A percentile compares a stretch with the other conserved stretches of the same genome.
Conservation (phyloP, 768 basidiomycete species). For the Xerocomellus dryophilus region DNA sequence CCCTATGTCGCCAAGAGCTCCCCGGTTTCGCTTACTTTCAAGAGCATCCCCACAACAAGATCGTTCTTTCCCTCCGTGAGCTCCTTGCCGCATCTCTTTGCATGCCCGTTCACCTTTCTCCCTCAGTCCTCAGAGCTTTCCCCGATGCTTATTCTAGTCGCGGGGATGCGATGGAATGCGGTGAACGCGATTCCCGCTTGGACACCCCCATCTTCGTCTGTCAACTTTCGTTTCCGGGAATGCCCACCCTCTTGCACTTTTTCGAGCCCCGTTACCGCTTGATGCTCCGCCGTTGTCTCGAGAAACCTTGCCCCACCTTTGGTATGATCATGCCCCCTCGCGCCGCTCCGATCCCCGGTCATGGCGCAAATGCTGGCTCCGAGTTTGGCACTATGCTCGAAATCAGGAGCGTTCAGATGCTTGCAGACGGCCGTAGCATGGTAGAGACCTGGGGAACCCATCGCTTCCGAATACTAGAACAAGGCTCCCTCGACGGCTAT, state of each 20-base stretch:
- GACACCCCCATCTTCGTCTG: conserved; percentile 91
- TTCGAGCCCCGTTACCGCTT: conserved; percentile 94
- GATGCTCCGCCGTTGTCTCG: conserved; percentile 95
- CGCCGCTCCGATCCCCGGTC: conserved; percentile 28
- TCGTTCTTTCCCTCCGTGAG: conserved; percentile 67
- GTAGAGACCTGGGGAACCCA: conserved; percentile 68
- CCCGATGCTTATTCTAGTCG: conserved; percentile 65
- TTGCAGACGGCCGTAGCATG: conserved; percentile 86
- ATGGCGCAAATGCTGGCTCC: conserved; percentile 19
- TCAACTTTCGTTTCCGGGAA: conserved; percentile 85
- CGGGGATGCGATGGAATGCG: conserved; percentile 59
- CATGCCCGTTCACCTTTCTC: conserved; percentile 8
- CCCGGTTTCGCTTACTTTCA: conserved; percentile 78
- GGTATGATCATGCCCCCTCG: conserved; percentile 86
- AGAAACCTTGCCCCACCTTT: conserved; percentile 71
- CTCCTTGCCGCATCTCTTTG: conserved; percentile 5
- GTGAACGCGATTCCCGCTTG: conserved; percentile 74
- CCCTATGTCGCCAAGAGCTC: conserved; percentile 78
- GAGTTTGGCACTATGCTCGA: conserved; percentile 93
- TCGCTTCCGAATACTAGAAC: conserved; percentile 85
- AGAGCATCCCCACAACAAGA: conserved; percentile 72
- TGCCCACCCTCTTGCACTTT: conserved; percentile 87
- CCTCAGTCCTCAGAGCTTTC: conserved; percentile 65
- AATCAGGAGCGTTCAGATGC: conserved; percentile 81
- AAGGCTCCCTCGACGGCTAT: conserved; percentile 85